Evolutionary conservation across 2,329 filamentous ascomycete genomes (phyloP), one percentile per base, ranked within the genome.

Genomic region (Trichoderma gracile): DNA sequence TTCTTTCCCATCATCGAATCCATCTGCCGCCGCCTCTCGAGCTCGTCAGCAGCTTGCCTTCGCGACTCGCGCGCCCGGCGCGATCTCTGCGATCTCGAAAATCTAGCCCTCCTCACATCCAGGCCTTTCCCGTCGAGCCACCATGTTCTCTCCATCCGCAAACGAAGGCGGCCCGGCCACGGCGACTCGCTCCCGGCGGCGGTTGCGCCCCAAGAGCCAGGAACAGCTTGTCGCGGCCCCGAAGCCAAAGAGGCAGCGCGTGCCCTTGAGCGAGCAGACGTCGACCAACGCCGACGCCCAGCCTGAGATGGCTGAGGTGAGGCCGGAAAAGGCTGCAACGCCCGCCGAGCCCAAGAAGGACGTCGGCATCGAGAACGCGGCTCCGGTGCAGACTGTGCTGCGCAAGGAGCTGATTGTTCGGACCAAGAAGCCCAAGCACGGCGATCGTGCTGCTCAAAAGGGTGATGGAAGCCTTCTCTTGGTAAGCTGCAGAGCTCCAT

Each of bases 391-490:
- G 61, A 71, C 72, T 21, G 70, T 75, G 10, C 74, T 78, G 49
- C 81, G 78, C 68, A 82, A 80, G 69, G 86, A 89, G 70, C 80
- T 86, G 53, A 85, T 80, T 65, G 79, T 88, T 45, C 82, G 87
- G 67, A 81, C 84, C 10, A 89, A 88, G 73, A 89, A 89, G 73
- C 73, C 81, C 53, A 87, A 87, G 71, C 78, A 82, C n/a, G 81
- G 81, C 66, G 86, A 91, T 71, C 83, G 89, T 69, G 79, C 81
- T 17, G 75, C 76, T 50, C 82, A 79, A 70, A 91, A 90, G 74
- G 87, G 87, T 54, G 89, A 92, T 72, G 86, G 87, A 38, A 88
- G 86, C 69, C 80, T 86, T 67, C 80, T 89, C 70, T 74, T 92
- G 77, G 89, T 91, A 79, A 63, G 83, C 75, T n/a, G 45, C 54